These are phyloP conservation scores for Aegilops speltoides DNA, from an alignment of 176 grass and related monocot species.

Conservation along the genomic window DNA sequence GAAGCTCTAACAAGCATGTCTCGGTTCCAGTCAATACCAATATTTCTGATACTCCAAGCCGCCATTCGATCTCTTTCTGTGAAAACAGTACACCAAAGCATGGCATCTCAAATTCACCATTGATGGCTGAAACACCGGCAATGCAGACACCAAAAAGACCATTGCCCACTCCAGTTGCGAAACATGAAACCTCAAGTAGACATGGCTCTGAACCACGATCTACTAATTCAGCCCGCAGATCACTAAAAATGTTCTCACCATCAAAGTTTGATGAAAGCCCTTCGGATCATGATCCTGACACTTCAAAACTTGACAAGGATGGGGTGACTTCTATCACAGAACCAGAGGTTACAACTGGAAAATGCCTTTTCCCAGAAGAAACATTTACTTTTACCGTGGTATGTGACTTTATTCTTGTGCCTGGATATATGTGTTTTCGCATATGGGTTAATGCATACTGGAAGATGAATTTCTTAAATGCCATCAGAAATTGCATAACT, in stretches of 20 bases:
- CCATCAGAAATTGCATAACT: not conserved
- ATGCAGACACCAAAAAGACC: slow-evolving; percentile 72
- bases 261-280: slow-evolving; percentile 41
- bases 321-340: not conserved
- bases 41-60: slow-evolving; percentile 38
- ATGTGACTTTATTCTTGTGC: not conserved
- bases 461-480: not conserved
- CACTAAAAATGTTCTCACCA: slow-evolving; percentile 57
- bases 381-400: slow-evolving; percentile 38
- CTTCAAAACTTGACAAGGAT: slow-evolving; percentile 19
- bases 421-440: not conserved
- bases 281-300: slow-evolving; percentile 19
- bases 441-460: not conserved
- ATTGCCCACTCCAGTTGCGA: slow-evolving; percentile 56
- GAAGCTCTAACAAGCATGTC: slow-evolving; percentile 24
- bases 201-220: slow-evolving; percentile 53
- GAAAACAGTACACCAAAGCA: slow-evolving; percentile 62
- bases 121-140: slow-evolving; percentile 52
- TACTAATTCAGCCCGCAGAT: slow-evolving; percentile 73
- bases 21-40: slow-evolving; percentile 15
- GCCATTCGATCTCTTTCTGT: slow-evolving; percentile 21
- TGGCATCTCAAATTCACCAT: slow-evolving; percentile 22
- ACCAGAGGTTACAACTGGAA: slow-evolving; percentile 26
- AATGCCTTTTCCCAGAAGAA: slow-evolving; percentile 43
- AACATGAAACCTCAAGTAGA: slow-evolving; percentile 39